Evolutionary conservation across 2,329 filamentous ascomycete species (phyloP), one percentile per base, ranked within the genome.

Genomic region (Colletotrichum liaoningense): DNA sequence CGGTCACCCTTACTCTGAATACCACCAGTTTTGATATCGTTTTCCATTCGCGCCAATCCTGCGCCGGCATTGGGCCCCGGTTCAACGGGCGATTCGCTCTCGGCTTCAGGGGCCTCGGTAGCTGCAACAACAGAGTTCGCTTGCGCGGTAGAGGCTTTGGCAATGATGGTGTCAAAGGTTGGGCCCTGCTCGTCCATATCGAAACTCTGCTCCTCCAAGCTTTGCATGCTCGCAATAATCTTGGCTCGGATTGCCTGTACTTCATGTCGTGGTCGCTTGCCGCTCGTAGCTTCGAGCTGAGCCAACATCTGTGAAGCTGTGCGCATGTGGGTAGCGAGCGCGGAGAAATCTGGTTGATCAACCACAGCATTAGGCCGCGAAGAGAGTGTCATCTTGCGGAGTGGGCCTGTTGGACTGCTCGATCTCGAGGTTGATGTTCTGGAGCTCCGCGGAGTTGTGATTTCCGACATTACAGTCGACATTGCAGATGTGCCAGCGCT

Each of bases 211-310:
- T 97, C 94, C 81, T 97, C 94, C 9, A 97, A 84, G 76, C 89
- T 95, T 81, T 97, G 94, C 94, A 97, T 97, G 81, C 94, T 96
- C 3, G 94, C 94, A 78, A 97, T 97, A 75, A 97, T 97, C 83
- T 94, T 95, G 54, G 93, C 92, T 77, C 94, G 89, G 80, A 97
- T 97, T 8, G 94, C 93, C 22, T 93, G 94, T 5, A 97, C 94
- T 82, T 97, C 94, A 35, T 92, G 90, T 79, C 90, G 93, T 1
- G 94, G 94, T 42, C 94, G 88, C 82, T 96, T 97, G 33, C 93
- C 93, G 75, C 93, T 93, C 26, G 93, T 96, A 2, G 93, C 90
- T 72, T 97, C 94, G 11, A 97, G 87, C 78, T 97, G 94, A 16
- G 94, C 93, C 56, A 97, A 86, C 94, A 97, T 97, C 81, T 95